These are phyloP conservation scores for Chamaecrista fasciculata DNA, from an alignment of 306 rosid species.

Conservation along the genomic window DNA sequence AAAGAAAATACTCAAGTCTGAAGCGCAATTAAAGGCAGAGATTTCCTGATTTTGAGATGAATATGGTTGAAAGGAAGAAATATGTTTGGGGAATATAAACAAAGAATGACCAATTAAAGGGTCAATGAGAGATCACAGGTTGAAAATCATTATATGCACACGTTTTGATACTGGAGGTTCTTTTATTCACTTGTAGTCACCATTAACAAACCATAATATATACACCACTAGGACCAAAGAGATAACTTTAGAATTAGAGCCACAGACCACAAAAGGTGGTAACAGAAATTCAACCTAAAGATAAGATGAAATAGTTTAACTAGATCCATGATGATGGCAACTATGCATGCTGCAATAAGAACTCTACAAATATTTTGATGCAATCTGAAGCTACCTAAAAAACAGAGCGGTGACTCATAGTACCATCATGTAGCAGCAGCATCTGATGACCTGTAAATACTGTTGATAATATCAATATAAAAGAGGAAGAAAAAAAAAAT, in stretches of 20 bases:
- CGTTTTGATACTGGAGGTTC: not conserved
- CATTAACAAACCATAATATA: slow-evolving; percentile 18
- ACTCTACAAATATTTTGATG: slow-evolving; percentile 6
- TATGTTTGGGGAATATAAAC: too few species aligned
- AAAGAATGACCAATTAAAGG: not conserved
- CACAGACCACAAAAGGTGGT: slow-evolving; percentile 10
- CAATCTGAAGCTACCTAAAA: slow-evolving; percentile 61
- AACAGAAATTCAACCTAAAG: slow-evolving; percentile 11
- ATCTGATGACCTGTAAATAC: slow-evolving; percentile 66
- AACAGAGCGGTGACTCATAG: slow-evolving; percentile 83
- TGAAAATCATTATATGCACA: not conserved
- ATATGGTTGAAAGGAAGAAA: too few species aligned
- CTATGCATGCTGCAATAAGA: slow-evolving; percentile 6
- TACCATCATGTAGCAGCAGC: too few species aligned
- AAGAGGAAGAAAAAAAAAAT: not conserved
- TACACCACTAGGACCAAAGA: not conserved
- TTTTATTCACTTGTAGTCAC: slow-evolving; percentile 11
- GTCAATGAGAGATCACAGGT: slow-evolving; percentile 2
- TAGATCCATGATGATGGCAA: slow-evolving; percentile 4
- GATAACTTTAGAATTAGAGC: not conserved
- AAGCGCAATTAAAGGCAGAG: not conserved
- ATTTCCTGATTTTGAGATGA: not conserved
- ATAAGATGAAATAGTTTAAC: slow-evolving; percentile 11
- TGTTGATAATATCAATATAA: not conserved
- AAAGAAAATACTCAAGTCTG: not conserved